These are phyloP conservation scores for Aspergillus hiratsukae DNA, from an alignment of 2,329 filamentous ascomycete species.

Conservation along the genomic window DNA sequence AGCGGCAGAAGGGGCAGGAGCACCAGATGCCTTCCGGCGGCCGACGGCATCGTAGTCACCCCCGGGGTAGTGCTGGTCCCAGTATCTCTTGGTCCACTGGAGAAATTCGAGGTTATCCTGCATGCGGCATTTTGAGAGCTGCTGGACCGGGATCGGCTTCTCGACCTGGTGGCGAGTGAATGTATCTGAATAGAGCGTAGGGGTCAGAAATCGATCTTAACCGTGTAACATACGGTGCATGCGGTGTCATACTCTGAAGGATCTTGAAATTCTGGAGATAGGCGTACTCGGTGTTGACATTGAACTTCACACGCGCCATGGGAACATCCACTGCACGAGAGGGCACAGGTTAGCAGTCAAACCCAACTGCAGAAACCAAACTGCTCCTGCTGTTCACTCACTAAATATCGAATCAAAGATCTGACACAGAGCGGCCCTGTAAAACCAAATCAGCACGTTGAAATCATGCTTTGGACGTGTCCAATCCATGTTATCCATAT, in stretches of 20 bases:
- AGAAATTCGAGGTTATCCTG: constrained; percentile 99
- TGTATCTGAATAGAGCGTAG: constrained; percentile 48
- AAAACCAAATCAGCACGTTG: constrained; percentile 10
- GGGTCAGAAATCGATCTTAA: background rate
- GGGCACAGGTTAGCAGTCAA: constrained; percentile 4
- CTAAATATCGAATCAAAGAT: constrained; percentile 97
- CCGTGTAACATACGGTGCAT: background rate
- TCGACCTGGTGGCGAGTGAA: constrained; percentile 87
- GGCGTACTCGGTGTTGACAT: constrained; percentile 92
- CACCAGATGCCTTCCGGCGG: constrained; percentile 72
- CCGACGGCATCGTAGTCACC: constrained; percentile 91
- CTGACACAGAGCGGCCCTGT: constrained; percentile 89
- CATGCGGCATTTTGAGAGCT: constrained; percentile 97
- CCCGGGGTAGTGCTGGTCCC: constrained; percentile 97
- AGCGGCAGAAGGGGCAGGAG: constrained; percentile 46
- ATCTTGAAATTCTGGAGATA: constrained; percentile 99
- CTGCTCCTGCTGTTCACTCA: constrained; percentile 34
- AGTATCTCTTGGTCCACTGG: constrained; percentile 94
- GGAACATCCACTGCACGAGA: constrained; percentile 66
- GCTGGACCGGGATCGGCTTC: constrained; percentile 81
- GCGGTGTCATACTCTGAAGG: constrained; percentile 71
- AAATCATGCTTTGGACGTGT: background rate
- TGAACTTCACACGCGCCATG: constrained; percentile 97
- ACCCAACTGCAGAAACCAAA: background rate
- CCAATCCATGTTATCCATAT: background rate